Evolutionary conservation across 768 basidiomycete species (phyloP).

Genomic region (Amyloporia xantha): DNA sequence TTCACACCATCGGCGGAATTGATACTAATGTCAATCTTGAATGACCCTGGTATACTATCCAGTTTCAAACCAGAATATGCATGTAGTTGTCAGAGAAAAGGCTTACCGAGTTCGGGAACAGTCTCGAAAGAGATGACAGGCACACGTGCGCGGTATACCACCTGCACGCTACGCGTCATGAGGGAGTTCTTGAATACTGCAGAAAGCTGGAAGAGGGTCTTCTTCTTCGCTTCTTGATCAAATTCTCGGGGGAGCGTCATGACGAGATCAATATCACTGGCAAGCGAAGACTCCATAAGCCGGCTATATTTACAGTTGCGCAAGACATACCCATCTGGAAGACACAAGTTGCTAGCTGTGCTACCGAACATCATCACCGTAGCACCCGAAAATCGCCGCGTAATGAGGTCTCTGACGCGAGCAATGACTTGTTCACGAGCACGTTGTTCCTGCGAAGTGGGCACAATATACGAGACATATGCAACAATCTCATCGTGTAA

Average conservation of each 20-base stretch:
- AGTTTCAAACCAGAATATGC: background rate
- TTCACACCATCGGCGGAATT: conserved; percentile 53
- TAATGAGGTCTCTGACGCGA: conserved; percentile 39
- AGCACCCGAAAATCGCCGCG: conserved; percentile 37
- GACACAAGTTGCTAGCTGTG: conserved; percentile 49
- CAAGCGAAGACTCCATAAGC: too few relatives aligned
- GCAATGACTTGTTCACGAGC: conserved; percentile 40
- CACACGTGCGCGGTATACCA: conserved; percentile 45
- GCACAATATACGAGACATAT: conserved; percentile 46
- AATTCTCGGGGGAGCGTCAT: conserved; percentile 30
- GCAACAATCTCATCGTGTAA: conserved; percentile 60
- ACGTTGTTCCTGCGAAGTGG: conserved; percentile 45
- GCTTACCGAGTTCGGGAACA: conserved; percentile 30
- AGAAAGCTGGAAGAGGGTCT: conserved; percentile 42
- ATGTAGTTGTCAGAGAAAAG: background rate
- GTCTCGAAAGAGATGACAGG: conserved; percentile 62
- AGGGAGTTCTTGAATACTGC: conserved; percentile 35
- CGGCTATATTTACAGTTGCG: background rate
- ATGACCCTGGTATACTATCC: conserved; percentile 32
- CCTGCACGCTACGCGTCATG: conserved; percentile 38
- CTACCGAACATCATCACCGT: conserved; percentile 55
- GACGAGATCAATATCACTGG: conserved; percentile 60
- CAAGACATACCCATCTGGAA: conserved; percentile 50
- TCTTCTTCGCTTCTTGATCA: conserved; percentile 31
- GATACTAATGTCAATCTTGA: conserved; percentile 61